Base-by-base conservation (phyloP, 2,329 filamentous ascomycete genomes). In the Fusarium compactum region DNA sequence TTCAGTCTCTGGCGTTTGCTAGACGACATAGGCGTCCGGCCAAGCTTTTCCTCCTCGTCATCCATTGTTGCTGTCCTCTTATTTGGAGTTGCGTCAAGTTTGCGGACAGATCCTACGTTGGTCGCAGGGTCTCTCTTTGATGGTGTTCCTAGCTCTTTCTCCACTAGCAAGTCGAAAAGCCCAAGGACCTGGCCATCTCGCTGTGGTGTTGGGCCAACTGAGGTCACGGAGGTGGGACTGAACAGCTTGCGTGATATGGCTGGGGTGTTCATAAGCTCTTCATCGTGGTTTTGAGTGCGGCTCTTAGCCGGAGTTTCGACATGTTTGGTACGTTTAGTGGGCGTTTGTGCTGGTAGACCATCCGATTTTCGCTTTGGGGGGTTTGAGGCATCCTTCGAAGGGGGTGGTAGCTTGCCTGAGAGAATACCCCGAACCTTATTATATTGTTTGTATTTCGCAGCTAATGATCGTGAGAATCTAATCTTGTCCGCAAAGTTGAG, bases 201-300 rank as follows among this genome's bases (percentile, higher is more conserved):
- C 75, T 95, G 93, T 5, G 93, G 93, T 15, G 93, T 96, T 3
- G 93, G 93, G 4, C 92, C 92, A 65, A 96, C 87, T 1, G 85
- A 87, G 8, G 87, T 89, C 4, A 88, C 87, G 14, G 85, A 83
- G 1, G 80, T 80, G 3, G 89, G 87, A 60, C 87, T 89, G 75
- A 91, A 91, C 8, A 91, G 82, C 62, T 85, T 88, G 30, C 88
- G 83, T 40, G 85, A 83, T 45, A 85, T 82, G 2, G 85, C 86
- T 3, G 90, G 89, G 3, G 89, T 90, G 45, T 82, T 82, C 74
- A 84, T 83, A 52, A 84, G 79, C 41, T 85, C 83, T 24, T 82
- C 75, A 45, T 83, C 79, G 43, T 81, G 78, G 29, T 70, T 29
- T 27, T 55, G 50, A 20, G 77, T 67, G 38, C 75, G 73, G 41